These are phyloP conservation scores for Kazachstania sp. DNA, from an alignment of 1,139 yeast genomes.

Conservation along the genomic window DNA sequence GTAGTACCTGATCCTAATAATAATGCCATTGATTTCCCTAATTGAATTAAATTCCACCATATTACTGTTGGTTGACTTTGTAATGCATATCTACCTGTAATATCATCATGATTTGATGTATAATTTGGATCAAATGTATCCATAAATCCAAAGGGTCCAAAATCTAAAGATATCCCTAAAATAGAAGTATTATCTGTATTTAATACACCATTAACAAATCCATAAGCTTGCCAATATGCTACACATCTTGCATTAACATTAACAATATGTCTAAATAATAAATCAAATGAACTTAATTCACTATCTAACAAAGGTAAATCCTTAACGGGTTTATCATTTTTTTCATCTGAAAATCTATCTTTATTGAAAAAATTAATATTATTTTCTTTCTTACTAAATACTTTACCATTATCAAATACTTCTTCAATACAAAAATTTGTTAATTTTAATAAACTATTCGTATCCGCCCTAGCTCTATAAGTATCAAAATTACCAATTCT, in stretches of 20 bases:
- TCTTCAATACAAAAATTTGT: constrained; percentile 69
- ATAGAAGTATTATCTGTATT: constrained; percentile 92
- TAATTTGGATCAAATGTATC: constrained; percentile 74
- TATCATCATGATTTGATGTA: constrained; percentile 89
- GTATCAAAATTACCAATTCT: constrained; percentile 87
- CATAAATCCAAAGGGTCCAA: constrained; percentile 89
- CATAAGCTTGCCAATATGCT: constrained; percentile 86
- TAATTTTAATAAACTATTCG: constrained; percentile 50
- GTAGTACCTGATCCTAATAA: constrained; percentile 62
- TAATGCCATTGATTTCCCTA: constrained; percentile 80
- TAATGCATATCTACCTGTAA: constrained; percentile 61
- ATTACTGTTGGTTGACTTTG: constrained; percentile 75
- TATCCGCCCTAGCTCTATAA: constrained; percentile 64
- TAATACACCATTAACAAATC: constrained; percentile 86
- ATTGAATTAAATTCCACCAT: constrained; percentile 87
- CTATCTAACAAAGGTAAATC: background rate
- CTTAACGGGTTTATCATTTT: constrained; percentile 4
- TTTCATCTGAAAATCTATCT: constrained; percentile 20
- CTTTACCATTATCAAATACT: constrained; percentile 41
- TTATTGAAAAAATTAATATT: constrained; percentile 16
- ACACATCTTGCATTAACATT: constrained; percentile 66
- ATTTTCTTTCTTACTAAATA: constrained; percentile 35
- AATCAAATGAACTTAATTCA: constrained; percentile 51
- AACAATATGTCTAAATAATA: constrained; percentile 62
- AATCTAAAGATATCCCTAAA: constrained; percentile 79